Percentiles rank a stretch among this genome's conserved stretches.
These are phyloP conservation scores for Desmodesmus armatus DNA, from an alignment of 139 green algal species.

Conservation along the genomic window DNA sequence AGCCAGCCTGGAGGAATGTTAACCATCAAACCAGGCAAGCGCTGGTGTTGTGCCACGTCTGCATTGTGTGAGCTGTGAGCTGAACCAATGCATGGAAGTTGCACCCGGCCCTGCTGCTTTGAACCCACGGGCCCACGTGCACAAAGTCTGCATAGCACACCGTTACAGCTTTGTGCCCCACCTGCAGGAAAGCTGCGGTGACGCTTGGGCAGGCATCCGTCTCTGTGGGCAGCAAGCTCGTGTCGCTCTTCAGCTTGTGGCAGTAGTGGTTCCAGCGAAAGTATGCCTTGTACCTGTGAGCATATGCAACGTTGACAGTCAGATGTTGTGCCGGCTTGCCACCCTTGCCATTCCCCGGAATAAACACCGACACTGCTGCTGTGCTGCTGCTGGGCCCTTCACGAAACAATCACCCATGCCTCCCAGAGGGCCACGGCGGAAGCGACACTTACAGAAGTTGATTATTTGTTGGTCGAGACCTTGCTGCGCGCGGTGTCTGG, in stretches of 20 bases:
- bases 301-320: background rate
- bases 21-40: too few species aligned
- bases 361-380: too few species aligned
- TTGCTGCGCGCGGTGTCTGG: conserved; percentile 36
- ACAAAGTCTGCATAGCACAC: too few species aligned
- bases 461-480: conserved; percentile 92
- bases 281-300: conserved; percentile 87
- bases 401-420: background rate
- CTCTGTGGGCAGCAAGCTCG: conserved; percentile 69
- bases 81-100: too few species aligned
- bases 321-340: too few species aligned
- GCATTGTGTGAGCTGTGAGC: too few species aligned
- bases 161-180: too few species aligned
- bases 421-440: background rate
- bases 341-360: too few species aligned
- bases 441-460: conserved; percentile 85
- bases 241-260: conserved; percentile 57
- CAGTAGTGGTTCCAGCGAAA: conserved; percentile 93
- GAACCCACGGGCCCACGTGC: too few species aligned
- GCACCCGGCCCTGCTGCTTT: too few species aligned
- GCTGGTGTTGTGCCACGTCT: background rate
- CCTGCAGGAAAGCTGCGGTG: conserved; percentile 93
- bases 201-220: conserved; percentile 95
- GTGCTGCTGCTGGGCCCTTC: background rate
- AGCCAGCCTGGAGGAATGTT: too few species aligned